Conservation (phyloP, 352 stramenopile species). For the Phytophthora hibernalis region DNA sequence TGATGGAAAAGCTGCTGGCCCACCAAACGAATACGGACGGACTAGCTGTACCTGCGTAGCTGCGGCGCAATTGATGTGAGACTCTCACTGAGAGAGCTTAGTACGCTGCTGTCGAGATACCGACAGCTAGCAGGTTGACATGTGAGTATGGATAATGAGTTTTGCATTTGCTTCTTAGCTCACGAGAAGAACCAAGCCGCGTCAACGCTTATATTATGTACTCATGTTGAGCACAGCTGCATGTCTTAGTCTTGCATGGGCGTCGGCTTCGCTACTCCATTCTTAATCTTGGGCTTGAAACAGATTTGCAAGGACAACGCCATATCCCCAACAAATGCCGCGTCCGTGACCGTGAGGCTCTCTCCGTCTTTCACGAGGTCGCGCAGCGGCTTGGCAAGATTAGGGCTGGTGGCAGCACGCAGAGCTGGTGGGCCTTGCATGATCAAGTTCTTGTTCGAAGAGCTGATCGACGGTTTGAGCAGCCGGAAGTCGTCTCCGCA, state of each 20-base stretch:
- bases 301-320: conserved; percentile 73
- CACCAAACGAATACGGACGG: conserved; percentile 20
- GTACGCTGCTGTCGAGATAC: not conserved
- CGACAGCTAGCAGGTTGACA: conserved; percentile 1
- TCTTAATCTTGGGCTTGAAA: conserved; percentile 47
- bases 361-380: conserved; percentile 92
- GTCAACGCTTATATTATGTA: conserved; percentile 17
- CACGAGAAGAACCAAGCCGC: not conserved
- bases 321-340: conserved; percentile 89
- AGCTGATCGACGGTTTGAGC: conserved; percentile 78
- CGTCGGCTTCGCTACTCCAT: conserved; percentile 27
- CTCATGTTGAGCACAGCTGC: not conserved
- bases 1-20: conserved; percentile 29
- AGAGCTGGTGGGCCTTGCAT: conserved; percentile 85
- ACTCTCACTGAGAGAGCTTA: too few species aligned
- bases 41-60: conserved; percentile 15
- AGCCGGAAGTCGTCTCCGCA: conserved; percentile 68
- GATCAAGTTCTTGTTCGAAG: conserved; percentile 68
- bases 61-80: not conserved
- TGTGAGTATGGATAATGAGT: conserved; percentile 10
- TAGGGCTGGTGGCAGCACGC: conserved; percentile 90
- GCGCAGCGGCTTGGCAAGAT: conserved; percentile 91
- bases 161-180: not conserved
- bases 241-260: conserved; percentile 32
- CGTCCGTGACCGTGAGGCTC: conserved; percentile 94